Percentiles rank a stretch among this genome's conserved stretches.
Evolutionary conservation across 108 stramenopile genomes (phyloP).

Genomic region (Nitzschia putrida): DNA sequence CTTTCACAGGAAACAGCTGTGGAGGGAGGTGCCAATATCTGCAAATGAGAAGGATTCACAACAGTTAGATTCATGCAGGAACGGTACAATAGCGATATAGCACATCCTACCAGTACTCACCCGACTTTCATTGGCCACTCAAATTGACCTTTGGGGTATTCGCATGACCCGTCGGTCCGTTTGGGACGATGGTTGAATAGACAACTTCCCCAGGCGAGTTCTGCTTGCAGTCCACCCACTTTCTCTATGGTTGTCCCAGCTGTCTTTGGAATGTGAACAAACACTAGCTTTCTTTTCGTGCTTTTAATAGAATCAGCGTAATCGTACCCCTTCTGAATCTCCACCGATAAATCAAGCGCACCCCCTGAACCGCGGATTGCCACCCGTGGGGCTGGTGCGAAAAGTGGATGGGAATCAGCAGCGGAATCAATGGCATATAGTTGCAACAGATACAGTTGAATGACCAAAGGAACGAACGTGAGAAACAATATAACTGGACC

Average conservation of each 20-base stretch:
- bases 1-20: constrained; percentile 32
- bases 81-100: neutral
- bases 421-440: too few species aligned
- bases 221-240: constrained; percentile 25
- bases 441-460: too few species aligned
- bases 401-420: too few species aligned
- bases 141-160: constrained; percentile 23
- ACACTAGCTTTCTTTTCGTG: constrained; percentile 26
- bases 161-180: constrained; percentile 18
- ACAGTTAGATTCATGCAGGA: neutral
- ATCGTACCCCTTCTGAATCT: constrained; percentile 15
- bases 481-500: too few species aligned
- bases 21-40: constrained; percentile 45
- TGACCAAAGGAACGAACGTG: too few species aligned
- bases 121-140: constrained; percentile 41
- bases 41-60: neutral
- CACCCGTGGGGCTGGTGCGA: too few species aligned
- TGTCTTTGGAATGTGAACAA: constrained; percentile 49
- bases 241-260: constrained; percentile 45
- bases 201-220: constrained; percentile 38
- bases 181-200: constrained; percentile 43
- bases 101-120: constrained; percentile 12
- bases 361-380: neutral
- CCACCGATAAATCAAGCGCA: constrained; percentile 2
- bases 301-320: constrained; percentile 31